Percentiles rank a stretch among this genome's conserved stretches.
Evolutionary conservation across 2,329 filamentous ascomycete genomes (phyloP).

Genomic region (Sporothrix schenckii): DNA sequence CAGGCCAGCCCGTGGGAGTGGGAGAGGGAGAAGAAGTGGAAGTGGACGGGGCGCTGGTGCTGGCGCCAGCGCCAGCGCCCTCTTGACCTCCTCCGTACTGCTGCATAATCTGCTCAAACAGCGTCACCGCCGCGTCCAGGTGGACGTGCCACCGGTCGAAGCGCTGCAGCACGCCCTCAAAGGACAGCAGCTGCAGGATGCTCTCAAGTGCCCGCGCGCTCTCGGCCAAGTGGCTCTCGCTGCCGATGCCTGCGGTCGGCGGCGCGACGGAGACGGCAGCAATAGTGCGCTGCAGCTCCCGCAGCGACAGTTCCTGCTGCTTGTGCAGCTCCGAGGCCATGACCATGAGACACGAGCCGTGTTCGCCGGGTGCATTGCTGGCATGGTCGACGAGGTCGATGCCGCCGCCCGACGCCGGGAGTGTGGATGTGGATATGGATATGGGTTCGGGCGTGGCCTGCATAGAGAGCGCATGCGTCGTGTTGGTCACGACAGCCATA

Average conservation of each 20-base stretch:
- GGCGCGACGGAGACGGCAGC: constrained; percentile 11
- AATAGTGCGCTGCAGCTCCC: constrained; percentile 41
- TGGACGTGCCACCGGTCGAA: constrained; percentile 50
- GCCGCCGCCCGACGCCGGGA: neutral
- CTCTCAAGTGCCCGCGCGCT: constrained; percentile 44
- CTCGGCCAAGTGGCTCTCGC: constrained; percentile 38
- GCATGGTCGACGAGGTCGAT: neutral
- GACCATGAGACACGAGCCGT: constrained; percentile 34
- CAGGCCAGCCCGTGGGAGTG: neutral
- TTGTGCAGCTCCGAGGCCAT: constrained; percentile 38
- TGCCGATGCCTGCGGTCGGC: constrained; percentile 32
- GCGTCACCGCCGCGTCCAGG: constrained; percentile 48
- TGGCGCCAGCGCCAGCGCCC: too few relatives aligned
- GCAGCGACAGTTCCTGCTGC: constrained; percentile 42
- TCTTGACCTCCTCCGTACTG: constrained; percentile 35
- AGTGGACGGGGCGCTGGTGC: too few relatives aligned
- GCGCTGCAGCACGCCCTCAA: constrained; percentile 44
- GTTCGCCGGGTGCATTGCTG: neutral
- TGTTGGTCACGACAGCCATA: constrained; percentile 52
- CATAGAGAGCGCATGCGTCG: neutral
- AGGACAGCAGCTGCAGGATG: constrained; percentile 49
- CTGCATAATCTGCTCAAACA: constrained; percentile 45
- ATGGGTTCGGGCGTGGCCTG: too few relatives aligned
- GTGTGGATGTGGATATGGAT: neutral
- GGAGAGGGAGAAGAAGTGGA: constrained; percentile 21